Conservation (phyloP, 768 basidiomycete genomes). For the Hypholoma fasciculare region DNA sequence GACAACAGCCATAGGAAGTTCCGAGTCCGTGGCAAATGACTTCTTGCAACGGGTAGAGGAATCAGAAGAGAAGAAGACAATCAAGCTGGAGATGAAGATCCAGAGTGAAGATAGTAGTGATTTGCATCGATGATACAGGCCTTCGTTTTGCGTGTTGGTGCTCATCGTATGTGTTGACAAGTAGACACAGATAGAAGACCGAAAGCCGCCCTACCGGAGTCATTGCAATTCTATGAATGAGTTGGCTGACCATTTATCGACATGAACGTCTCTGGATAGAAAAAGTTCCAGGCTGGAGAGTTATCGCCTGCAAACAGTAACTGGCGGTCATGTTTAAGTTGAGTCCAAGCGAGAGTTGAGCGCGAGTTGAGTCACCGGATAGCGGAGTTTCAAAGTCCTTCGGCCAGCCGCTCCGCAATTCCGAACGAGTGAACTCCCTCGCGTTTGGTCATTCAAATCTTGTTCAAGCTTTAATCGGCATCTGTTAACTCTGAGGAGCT, state of each 20-base stretch:
- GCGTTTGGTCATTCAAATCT: no score
- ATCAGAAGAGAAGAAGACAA: not conserved
- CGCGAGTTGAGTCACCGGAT: no score
- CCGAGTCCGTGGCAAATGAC: not conserved
- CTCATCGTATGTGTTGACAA: not conserved
- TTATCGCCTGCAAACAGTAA: no score
- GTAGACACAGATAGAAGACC: not conserved
- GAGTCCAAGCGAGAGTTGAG: no score
- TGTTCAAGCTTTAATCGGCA: not conserved
- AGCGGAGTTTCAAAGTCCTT: no score
- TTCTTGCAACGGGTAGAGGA: not conserved
- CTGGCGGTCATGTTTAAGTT: no score
- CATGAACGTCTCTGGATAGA: no score
- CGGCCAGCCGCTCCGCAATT: no score
- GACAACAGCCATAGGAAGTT: not conserved
- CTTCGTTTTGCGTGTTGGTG: not conserved
- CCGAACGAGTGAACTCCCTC: no score
- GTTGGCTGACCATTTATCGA: not conserved
- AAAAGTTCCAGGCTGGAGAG: no score
- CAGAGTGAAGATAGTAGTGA: not conserved
- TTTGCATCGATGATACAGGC: not conserved
- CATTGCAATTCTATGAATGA: not conserved
- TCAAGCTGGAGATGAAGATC: not conserved
- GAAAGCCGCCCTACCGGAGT: not conserved
- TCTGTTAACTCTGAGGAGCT: not conserved